Evolutionary conservation across 805 yeast genomes (phyloP), one percentile per base, ranked within the genome.

Genomic region (Nakazawaea siamensis): DNA sequence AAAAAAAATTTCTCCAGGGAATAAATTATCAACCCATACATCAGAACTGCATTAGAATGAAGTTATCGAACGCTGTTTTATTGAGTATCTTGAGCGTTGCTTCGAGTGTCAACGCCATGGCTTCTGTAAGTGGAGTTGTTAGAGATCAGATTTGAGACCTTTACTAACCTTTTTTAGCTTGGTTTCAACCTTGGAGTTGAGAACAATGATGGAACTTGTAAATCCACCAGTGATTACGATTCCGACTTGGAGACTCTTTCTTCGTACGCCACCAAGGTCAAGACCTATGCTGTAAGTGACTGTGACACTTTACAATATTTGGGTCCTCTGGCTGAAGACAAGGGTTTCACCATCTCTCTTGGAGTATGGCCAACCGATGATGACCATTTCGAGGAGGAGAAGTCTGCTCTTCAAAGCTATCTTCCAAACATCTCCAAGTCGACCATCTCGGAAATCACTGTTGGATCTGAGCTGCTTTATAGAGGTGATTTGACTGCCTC

Each of bases 291-390:
- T 20, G 87, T 82, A 32, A 79, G 94, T n/a, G 94, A 85, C 60
- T 90, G 97, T 70, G 79, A 87, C 71, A 83, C 96, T 40, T 69
- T 90, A 53, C 73, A 80, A 62, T 67, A 67, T 51, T 65, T 90
- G 45, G 95, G 87, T 38, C 95, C 96, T 31, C 95, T 85, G 42
- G 86, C 84, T 36, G 88, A 80, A 53, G 63, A 64, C 39, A 78
- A 76, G 45, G 85, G 87, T 39, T 82, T 87, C 71, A 68, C 75
- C 49, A 57, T 83, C 29, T 73, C 85, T 57, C 64, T 85, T 29
- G 97, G 97, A 57, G 71, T 90, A 48, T 90, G 97, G 97, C 97
- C 97, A 58, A 85, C 70, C 35, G 95, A 86, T 53, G 85, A 77
- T 35, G 58, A 78, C 34, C 94, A 85, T 59, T 88, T 71, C 55